Percentiles rank a stretch among this genome's conserved stretches.
Conservation (phyloP, 495 filamentous ascomycete genomes). For the Lepraria neglecta region DNA sequence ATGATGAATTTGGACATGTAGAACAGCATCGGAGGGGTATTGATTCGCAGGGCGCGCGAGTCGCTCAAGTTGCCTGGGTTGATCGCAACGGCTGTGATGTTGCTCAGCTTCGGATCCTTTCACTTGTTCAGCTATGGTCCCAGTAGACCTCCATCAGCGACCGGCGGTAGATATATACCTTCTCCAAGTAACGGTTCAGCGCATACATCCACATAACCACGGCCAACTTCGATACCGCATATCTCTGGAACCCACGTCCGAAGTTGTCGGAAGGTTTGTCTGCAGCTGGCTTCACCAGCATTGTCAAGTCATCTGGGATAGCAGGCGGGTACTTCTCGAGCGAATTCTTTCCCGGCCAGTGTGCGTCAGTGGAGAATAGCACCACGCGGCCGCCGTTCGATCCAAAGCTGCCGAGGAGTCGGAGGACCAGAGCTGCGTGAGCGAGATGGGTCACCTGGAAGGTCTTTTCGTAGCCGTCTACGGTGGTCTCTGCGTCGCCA, state of each 20-base stretch:
- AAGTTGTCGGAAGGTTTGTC: constrained; percentile 30
- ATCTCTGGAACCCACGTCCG: constrained; percentile 41
- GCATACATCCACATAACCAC: constrained; percentile 42
- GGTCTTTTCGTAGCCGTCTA: constrained; percentile 40
- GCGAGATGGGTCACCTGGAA: constrained; percentile 43
- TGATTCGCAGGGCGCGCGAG: constrained; percentile 41
- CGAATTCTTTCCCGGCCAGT: constrained; percentile 39
- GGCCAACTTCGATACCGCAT: constrained; percentile 41
- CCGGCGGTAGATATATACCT: constrained; percentile 29
- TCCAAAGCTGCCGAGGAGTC: constrained; percentile 40
- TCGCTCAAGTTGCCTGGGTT: constrained; percentile 43
- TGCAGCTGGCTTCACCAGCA: constrained; percentile 28
- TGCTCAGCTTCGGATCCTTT: constrained; percentile 33
- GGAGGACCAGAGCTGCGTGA: constrained; percentile 40
- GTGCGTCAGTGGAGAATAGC: constrained; percentile 38
- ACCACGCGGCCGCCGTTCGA: constrained; percentile 35
- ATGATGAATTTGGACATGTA: constrained; percentile 31
- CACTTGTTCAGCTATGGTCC: neutral
- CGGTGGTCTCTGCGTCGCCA: constrained; percentile 34
- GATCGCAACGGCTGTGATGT: constrained; percentile 41
- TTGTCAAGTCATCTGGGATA: constrained; percentile 27
- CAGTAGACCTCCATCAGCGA: neutral
- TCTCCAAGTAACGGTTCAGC: constrained; percentile 39
- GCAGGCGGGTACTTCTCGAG: constrained; percentile 32
- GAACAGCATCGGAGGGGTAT: constrained; percentile 35